Conservation (phyloP, 306 rosid species). For the Mimosa pudica region DNA sequence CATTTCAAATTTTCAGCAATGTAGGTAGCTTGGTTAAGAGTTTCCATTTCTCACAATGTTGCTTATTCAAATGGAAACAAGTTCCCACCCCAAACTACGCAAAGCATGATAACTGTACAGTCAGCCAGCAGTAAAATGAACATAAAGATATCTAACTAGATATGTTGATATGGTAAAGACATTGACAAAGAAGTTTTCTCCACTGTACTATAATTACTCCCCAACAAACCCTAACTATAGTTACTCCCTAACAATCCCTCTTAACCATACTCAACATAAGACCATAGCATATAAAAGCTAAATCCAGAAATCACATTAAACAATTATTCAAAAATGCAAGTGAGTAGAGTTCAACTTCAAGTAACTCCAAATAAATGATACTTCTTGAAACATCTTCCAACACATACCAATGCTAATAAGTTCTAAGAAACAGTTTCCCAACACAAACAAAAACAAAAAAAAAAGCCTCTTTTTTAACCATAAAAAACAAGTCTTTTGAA, state of each 20-base stretch:
- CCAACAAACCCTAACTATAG: slow-evolving; percentile 42
- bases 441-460: background rate
- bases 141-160: background rate
- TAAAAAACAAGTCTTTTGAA: background rate
- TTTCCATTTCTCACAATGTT: slow-evolving; percentile 12
- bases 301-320: slow-evolving; percentile 3
- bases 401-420: background rate
- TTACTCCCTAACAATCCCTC: slow-evolving; percentile 1
- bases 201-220: background rate
- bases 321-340: slow-evolving; percentile 16
- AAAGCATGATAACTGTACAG: background rate
- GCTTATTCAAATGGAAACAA: background rate
- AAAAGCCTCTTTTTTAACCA: no score
- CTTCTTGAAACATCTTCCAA: slow-evolving; percentile 7
- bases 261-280: slow-evolving; percentile 12
- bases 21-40: background rate
- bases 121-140: slow-evolving; percentile 20
- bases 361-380: slow-evolving; percentile 4
- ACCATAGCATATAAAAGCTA: slow-evolving; percentile 14
- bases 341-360: background rate
- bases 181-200: background rate
- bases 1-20: slow-evolving; percentile 6
- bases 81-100: background rate
- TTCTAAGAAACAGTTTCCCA: background rate
- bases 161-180: background rate